Percentiles rank a stretch among this genome's conserved stretches.
Conservation (phyloP, 768 basidiomycete genomes). For the Heimioporus sp. region DNA sequence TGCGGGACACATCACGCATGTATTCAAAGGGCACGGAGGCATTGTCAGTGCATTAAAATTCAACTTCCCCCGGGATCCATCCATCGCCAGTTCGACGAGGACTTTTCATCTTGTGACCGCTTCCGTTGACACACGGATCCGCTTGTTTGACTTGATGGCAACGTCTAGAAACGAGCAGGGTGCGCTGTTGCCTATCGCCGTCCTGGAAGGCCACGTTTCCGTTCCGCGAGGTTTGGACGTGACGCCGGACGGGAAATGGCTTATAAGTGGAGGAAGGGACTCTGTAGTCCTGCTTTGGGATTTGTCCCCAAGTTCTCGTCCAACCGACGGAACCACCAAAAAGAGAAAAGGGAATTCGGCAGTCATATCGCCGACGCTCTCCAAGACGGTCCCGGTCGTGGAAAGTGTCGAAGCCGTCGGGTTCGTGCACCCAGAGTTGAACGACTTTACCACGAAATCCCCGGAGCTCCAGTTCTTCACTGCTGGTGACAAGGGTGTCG, state of each 20-base stretch:
- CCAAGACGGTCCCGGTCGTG: slow-evolving; percentile 77
- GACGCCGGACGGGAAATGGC: slow-evolving; percentile 81
- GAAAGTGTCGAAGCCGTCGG: slow-evolving; percentile 90
- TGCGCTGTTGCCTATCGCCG: slow-evolving; percentile 62
- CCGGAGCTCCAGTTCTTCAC: slow-evolving; percentile 71
- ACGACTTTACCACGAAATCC: slow-evolving; percentile 34
- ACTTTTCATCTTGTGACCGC: slow-evolving; percentile 86
- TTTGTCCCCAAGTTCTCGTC: slow-evolving; percentile 33
- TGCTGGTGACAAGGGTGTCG: slow-evolving; percentile 84
- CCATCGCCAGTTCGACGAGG: slow-evolving; percentile 42
- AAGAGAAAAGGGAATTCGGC: slow-evolving; percentile 43
- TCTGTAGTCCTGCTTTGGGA: slow-evolving; percentile 95
- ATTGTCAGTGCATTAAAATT: slow-evolving; percentile 90
- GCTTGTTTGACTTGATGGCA: slow-evolving; percentile 86
- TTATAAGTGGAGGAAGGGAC: slow-evolving; percentile 90
- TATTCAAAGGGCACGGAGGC: slow-evolving; percentile 97
- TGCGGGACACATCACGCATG: slow-evolving; percentile 87
- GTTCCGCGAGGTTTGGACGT: slow-evolving; percentile 91
- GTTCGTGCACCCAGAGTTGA: slow-evolving; percentile 51
- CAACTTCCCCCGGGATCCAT: slow-evolving; percentile 68
- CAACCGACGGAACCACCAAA: slow-evolving; percentile 21
- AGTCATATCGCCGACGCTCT: slow-evolving; percentile 53
- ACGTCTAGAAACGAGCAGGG: slow-evolving; percentile 55
- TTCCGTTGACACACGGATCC: slow-evolving; percentile 86
- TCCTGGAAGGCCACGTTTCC: slow-evolving; percentile 94